phyloP scores from a whole-genome alignment of 139 green algal species.

The Marvania coccoides region DNA sequence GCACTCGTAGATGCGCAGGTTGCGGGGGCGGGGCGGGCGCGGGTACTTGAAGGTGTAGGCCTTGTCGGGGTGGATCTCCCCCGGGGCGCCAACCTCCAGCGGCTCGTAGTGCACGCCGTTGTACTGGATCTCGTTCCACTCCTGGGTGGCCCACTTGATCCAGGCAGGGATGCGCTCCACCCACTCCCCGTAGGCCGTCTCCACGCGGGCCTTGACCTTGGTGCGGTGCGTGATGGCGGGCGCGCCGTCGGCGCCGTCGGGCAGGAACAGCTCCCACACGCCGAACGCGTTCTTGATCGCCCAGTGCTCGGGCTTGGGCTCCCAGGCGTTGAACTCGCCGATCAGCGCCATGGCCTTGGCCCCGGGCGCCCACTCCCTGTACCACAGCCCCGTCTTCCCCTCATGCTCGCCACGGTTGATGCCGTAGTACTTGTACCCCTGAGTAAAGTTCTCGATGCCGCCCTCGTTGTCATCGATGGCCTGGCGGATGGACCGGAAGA shows the following conservation, averaged over 20 bases:
- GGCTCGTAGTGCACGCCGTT: slow-evolving; percentile 85
- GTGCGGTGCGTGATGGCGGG: slow-evolving; percentile 70
- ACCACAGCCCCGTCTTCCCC: slow-evolving; percentile 74
- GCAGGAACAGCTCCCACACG: slow-evolving; percentile 80
- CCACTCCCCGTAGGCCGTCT: slow-evolving; percentile 71
- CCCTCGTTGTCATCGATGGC: slow-evolving; percentile 82
- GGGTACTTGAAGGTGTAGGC: slow-evolving; percentile 92
- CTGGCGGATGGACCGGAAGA: slow-evolving; percentile 66
- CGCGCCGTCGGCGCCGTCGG: slow-evolving; percentile 64
- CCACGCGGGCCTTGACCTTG: slow-evolving; percentile 77
- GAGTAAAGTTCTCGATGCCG: slow-evolving; percentile 78
- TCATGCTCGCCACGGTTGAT: slow-evolving; percentile 77
- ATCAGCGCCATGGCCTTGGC: slow-evolving; percentile 76
- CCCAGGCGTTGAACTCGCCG: slow-evolving; percentile 95
- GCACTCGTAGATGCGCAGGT: slow-evolving; percentile 96
- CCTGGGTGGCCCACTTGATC: slow-evolving; percentile 89
- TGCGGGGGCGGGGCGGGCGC: slow-evolving; percentile 60
- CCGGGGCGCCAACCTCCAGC: slow-evolving; percentile 32
- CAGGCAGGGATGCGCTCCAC: slow-evolving; percentile 87
- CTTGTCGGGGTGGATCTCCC: slow-evolving; percentile 50
- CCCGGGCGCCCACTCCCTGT: slow-evolving; percentile 81
- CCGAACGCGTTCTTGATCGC: slow-evolving; percentile 81
- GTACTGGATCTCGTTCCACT: slow-evolving; percentile 89
- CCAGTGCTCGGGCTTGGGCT: slow-evolving; percentile 72
- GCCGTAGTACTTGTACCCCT: slow-evolving; percentile 78